Base-by-base conservation (phyloP, 208 protist species). In the Wallacemonas sp. region DNA sequence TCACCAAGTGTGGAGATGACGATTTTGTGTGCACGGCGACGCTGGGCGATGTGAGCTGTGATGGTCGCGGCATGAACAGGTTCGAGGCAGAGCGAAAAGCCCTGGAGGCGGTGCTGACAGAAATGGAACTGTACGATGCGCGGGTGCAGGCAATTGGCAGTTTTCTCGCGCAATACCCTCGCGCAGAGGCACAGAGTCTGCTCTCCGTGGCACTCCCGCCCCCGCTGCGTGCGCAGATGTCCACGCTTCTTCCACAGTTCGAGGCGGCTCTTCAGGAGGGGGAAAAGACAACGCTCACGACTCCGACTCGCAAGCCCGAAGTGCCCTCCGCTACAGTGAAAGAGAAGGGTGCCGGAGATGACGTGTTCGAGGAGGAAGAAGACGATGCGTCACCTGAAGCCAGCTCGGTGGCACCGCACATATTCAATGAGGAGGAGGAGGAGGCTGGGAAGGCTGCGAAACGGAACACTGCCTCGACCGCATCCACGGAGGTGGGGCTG, bases 21-120 rank as follows among this genome's bases (percentile, higher is more conserved):
- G 30, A 41, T 26, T 88, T 80, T 59, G 47, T 64, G 45, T 95
- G 89, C 70, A 22, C 66, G 1, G 56, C 93, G 51, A 26, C 19
- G 51, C 22, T 58, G 2, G 51, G 67, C 51, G 82, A 72, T 21
- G 49, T 91, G 14, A 66, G 36, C 12, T 90, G 83, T 39, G 70
- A 77, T n/a, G 85, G 73, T 21, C 53, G 26, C 1, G 89, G 89
- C 14, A 64, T 90, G 26, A 93, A 90, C 45, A 62, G 86, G 47
- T 93, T 91, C 71, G 89, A 91, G 61, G 83, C 89, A 0, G 72
- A 95, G 65, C 77, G 89, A 2, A 42, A 39, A 1, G 89, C 89
- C 2, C 45, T 88, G 60, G 73, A 80, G 28, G 30, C 44, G 6
- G 82, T 72, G 19, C 56, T 95, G 14, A 36, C 73, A 12, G 71